phyloP scores from a whole-genome alignment of 1,139 yeast genomes.

The Nadsonia starkeyi-henricii region DNA sequence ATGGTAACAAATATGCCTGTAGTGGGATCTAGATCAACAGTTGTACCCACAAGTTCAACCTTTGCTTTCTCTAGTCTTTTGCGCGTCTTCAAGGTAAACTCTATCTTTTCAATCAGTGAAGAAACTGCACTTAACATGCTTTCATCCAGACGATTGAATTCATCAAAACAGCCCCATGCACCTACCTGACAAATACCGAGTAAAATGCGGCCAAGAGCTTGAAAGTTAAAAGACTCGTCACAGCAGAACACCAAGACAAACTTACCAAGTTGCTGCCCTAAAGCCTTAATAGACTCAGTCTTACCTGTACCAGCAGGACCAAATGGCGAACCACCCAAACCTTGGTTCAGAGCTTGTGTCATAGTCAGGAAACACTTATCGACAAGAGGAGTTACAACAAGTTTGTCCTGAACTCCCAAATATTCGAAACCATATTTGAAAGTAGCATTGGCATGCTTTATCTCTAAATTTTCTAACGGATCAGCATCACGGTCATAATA shows the following conservation, averaged over 20 bases:
- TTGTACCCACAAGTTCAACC: constrained; percentile 39
- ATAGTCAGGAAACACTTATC: constrained; percentile 52
- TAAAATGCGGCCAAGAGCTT: constrained; percentile 64
- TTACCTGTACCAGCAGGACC: constrained; percentile 99
- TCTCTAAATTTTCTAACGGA: constrained; percentile 24
- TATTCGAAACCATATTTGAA: constrained; percentile 72
- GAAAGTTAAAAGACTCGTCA: constrained; percentile 79
- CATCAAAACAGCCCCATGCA: constrained; percentile 95
- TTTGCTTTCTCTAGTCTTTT: constrained; percentile 7
- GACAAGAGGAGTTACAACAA: constrained; percentile 68
- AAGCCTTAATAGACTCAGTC: constrained; percentile 79
- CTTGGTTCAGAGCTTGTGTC: constrained; percentile 61
- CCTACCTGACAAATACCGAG: constrained; percentile 79
- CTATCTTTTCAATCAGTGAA: constrained; percentile 64
- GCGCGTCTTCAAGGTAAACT: constrained; percentile 21
- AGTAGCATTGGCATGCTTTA: constrained; percentile 39
- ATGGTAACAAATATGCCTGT: constrained; percentile 78
- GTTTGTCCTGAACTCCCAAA: constrained; percentile 57
- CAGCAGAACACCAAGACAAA: constrained; percentile 82
- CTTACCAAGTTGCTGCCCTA: constrained; percentile 68
- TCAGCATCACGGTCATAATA: constrained; percentile 26
- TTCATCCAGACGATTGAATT: constrained; percentile 70
- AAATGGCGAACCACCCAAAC: constrained; percentile 79
- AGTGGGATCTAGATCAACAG: constrained; percentile 27
- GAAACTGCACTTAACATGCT: constrained; percentile 74